These are phyloP conservation scores for Apophysomyces trapeziformis DNA, from an alignment of 371 early-diverging fungal species.

Conservation along the genomic window DNA sequence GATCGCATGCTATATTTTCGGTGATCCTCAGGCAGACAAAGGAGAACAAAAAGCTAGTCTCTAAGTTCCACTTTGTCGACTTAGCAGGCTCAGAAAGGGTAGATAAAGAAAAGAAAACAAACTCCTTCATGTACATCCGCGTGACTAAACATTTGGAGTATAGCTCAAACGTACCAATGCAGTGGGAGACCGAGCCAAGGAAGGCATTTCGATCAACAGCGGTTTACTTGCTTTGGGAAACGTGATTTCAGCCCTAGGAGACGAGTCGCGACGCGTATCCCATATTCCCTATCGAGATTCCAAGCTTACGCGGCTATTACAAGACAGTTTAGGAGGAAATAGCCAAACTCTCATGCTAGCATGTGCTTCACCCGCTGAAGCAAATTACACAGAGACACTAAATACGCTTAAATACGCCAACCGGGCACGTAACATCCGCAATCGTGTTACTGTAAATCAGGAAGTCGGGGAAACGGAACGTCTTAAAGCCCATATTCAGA, in stretches of 20 bases:
- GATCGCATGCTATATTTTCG: conserved; percentile 98
- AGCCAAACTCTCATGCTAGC: conserved; percentile 90
- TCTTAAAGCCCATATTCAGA: conserved; percentile 35
- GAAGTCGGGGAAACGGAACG: conserved; percentile 25
- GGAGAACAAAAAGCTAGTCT: conserved; percentile 48
- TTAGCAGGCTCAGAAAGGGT: conserved; percentile 92
- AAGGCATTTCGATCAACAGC: conserved; percentile 97
- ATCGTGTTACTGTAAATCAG: conserved; percentile 60
- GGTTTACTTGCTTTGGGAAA: conserved; percentile 97
- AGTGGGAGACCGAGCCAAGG: conserved; percentile 92
- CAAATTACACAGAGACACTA: conserved; percentile 82
- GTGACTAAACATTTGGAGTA: not conserved
- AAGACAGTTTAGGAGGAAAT: conserved; percentile 94
- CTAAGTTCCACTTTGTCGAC: conserved; percentile 96
- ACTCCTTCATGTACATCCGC: not conserved
- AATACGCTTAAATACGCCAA: conserved; percentile 93
- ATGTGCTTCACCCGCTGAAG: conserved; percentile 81
- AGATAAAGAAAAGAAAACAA: conserved; percentile 17
- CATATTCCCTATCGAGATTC: conserved; percentile 97
- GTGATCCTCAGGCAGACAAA: conserved; percentile 65
- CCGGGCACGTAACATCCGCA: conserved; percentile 86
- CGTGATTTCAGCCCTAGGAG: conserved; percentile 96
- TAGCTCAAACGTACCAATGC: conserved; percentile 93
- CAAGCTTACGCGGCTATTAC: conserved; percentile 95
- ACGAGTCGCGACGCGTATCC: conserved; percentile 65